Percentiles rank a stretch among this genome's conserved stretches.
These are phyloP conservation scores for Trypanosoma lewisi DNA, from an alignment of 208 protist species.

Conservation along the genomic window DNA sequence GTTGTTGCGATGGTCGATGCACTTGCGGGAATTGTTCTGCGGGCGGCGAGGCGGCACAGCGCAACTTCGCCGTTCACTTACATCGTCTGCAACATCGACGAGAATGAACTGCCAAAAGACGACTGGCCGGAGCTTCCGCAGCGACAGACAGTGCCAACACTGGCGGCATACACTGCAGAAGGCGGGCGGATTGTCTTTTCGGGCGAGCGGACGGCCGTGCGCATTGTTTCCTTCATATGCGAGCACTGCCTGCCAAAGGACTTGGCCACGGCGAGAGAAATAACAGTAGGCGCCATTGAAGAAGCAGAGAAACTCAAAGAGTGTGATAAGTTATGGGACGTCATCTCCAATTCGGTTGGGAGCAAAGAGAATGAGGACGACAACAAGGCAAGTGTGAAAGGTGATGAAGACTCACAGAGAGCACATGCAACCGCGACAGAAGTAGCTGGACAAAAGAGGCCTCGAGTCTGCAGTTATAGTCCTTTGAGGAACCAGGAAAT, in stretches of 20 bases:
- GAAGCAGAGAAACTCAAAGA: constrained; percentile 12
- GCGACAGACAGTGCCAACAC: constrained; percentile 40
- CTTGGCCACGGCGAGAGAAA: constrained; percentile 5
- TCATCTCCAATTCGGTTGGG: not conserved
- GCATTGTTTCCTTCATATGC: constrained; percentile 28
- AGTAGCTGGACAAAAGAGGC: not conserved
- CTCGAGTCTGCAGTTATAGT: not conserved
- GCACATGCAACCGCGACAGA: not conserved
- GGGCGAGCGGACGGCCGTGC: constrained; percentile 16
- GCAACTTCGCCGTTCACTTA: constrained; percentile 29
- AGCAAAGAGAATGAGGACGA: constrained; percentile 3
- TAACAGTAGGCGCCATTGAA: constrained; percentile 2
- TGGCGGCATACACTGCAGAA: constrained; percentile 33
- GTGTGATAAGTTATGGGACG: constrained; percentile 9
- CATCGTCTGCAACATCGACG: constrained; percentile 61
- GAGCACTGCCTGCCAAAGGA: constrained; percentile 24
- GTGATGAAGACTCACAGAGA: not conserved
- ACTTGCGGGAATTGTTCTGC: constrained; percentile 33
- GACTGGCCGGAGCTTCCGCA: constrained; percentile 44
- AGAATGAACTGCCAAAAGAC: constrained; percentile 46
- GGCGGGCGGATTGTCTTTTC: constrained; percentile 22
- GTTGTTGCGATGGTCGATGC: constrained; percentile 51
- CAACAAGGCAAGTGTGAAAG: not conserved
- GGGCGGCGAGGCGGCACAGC: constrained; percentile 22
- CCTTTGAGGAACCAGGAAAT: too few species aligned